Percentiles rank a stretch among this genome's conserved stretches.
phyloP scores from a whole-genome alignment of 441 rosid species.

The Gossypium schwendimanii region DNA sequence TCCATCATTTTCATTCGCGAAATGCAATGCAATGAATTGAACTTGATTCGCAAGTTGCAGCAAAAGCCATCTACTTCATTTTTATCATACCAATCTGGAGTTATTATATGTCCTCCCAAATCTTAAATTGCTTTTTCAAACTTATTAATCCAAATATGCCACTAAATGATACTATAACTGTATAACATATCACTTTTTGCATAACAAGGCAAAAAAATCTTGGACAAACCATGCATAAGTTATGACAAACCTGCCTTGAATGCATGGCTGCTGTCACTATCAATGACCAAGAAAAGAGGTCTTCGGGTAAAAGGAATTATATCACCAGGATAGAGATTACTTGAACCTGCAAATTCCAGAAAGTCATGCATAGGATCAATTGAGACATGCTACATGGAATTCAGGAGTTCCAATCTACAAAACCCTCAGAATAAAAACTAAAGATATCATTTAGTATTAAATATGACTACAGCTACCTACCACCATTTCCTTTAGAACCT shows the following conservation, averaged over 20 bases:
- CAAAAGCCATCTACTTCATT: not conserved
- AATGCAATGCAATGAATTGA: not conserved
- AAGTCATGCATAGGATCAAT: not conserved
- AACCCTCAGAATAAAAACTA: not conserved
- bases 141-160: slow-evolving; percentile 1
- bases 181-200: not conserved
- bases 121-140: not conserved
- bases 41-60: not conserved
- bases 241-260: slow-evolving; percentile 99
- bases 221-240: slow-evolving; percentile 28
- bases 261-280: slow-evolving; percentile 94
- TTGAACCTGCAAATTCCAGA: slow-evolving; percentile 46
- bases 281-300: slow-evolving; percentile 84
- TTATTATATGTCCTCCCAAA: not conserved
- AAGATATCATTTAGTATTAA: not conserved
- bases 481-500: slow-evolving; percentile 65
- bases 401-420: not conserved
- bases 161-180: not conserved
- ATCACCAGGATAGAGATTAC: slow-evolving; percentile 81
- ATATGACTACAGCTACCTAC: slow-evolving; percentile 34
- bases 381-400: not conserved
- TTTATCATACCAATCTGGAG: not conserved
- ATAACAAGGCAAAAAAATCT: not conserved
- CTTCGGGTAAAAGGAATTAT: slow-evolving; percentile 85
- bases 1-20: not conserved